These are phyloP conservation scores for Cladorrhinum samala DNA, from an alignment of 495 filamentous ascomycete genomes.

Conservation along the genomic window DNA sequence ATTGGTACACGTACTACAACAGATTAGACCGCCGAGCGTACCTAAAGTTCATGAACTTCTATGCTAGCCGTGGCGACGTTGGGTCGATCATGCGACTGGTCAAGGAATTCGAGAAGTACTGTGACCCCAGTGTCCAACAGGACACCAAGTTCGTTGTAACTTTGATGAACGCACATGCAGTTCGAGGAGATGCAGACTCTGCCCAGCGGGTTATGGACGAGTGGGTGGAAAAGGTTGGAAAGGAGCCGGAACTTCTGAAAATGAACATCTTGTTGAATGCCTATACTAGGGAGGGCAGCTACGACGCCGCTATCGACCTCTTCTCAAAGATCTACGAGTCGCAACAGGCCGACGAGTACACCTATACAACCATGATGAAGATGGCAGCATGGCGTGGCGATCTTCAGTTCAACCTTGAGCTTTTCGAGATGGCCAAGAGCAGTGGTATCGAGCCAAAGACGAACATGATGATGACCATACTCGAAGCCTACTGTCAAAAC, in stretches of 20 bases:
- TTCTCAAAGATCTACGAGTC: constrained; percentile 52
- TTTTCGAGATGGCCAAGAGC: constrained; percentile 53
- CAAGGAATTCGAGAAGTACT: constrained; percentile 37
- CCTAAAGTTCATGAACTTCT: constrained; percentile 42
- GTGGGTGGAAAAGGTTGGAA: constrained; percentile 45
- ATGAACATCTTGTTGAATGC: constrained; percentile 80
- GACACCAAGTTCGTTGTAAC: constrained; percentile 33
- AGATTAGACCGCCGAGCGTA: constrained; percentile 39
- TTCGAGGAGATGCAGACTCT: constrained; percentile 52
- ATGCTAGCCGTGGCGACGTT: constrained; percentile 51
- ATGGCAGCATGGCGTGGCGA: constrained; percentile 70
- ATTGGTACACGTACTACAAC: constrained; percentile 42
- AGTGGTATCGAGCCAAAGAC: constrained; percentile 31
- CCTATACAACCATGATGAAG: constrained; percentile 65
- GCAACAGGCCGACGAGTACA: constrained; percentile 49
- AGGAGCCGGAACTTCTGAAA: constrained; percentile 46
- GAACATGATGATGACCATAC: constrained; percentile 56
- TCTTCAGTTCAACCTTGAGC: constrained; percentile 53
- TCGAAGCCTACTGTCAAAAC: constrained; percentile 65
- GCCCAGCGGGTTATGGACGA: constrained; percentile 55
- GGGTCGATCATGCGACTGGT: constrained; percentile 50
- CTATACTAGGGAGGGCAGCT: constrained; percentile 57
- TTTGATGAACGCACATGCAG: constrained; percentile 61
- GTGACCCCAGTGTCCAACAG: constrained; percentile 31
- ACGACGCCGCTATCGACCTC: constrained; percentile 52